phyloP scores from a whole-genome alignment of 2,329 filamentous ascomycete genomes.

The Davidsoniella australis region DNA sequence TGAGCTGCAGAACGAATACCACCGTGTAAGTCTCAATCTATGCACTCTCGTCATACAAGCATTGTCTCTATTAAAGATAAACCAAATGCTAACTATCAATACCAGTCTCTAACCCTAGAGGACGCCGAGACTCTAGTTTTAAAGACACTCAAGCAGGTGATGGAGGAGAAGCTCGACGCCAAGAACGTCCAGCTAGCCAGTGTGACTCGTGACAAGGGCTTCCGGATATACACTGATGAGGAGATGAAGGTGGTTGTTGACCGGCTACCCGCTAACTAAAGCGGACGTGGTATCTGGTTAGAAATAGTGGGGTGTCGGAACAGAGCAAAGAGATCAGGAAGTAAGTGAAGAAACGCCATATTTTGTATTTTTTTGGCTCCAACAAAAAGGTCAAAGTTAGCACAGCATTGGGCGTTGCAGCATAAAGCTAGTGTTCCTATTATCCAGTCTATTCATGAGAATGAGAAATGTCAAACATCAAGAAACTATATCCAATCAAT shows the following conservation, averaged over 20 bases:
- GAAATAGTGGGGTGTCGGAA: neutral
- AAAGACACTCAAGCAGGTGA: slow-evolving; percentile 98
- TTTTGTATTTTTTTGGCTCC: neutral
- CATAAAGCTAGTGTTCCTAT: slow-evolving; percentile 2
- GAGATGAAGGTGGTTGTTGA: slow-evolving; percentile 92
- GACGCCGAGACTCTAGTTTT: slow-evolving; percentile 91
- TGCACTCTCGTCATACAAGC: neutral
- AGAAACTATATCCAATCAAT: neutral
- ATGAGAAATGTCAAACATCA: slow-evolving; percentile 5
- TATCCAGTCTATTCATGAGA: slow-evolving; percentile 5
- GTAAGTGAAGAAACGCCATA: neutral
- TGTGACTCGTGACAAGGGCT: slow-evolving; percentile 93
- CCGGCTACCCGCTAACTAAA: slow-evolving; percentile 52
- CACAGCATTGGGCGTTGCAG: neutral
- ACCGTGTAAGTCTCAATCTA: slow-evolving; percentile 44
- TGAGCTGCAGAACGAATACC: slow-evolving; percentile 95
- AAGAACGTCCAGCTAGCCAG: slow-evolving; percentile 98
- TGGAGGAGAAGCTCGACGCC: slow-evolving; percentile 98
- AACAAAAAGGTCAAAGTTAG: neutral
- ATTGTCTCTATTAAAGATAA: neutral
- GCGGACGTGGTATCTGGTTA: neutral
- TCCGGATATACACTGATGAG: slow-evolving; percentile 95
- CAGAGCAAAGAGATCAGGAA: neutral
- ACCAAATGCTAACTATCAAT: neutral
- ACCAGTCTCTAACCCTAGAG: slow-evolving; percentile 68